phyloP scores from a whole-genome alignment of 78 protist genomes.

The Emiliania huxleyi region DNA sequence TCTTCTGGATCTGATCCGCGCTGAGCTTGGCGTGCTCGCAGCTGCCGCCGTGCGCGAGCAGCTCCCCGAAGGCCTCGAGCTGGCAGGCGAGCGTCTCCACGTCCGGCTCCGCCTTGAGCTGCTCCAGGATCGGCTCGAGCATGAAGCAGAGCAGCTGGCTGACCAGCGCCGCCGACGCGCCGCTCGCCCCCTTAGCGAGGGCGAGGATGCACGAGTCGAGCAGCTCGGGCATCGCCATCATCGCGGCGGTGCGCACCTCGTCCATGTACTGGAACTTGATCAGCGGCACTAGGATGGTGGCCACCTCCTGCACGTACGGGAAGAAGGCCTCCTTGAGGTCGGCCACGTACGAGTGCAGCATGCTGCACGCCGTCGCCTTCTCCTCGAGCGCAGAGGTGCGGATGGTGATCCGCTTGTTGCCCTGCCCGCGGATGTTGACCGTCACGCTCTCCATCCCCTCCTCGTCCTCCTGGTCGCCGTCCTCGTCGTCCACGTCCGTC shows the following conservation, averaged over 20 bases:
- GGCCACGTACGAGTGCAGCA: slow-evolving; percentile 59
- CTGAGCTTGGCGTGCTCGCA: neutral
- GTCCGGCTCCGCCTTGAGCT: slow-evolving; percentile 23
- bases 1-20: neutral
- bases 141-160: neutral
- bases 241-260: slow-evolving; percentile 28
- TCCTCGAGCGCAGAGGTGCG: slow-evolving; percentile 10
- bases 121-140: neutral
- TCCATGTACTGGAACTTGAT: slow-evolving; percentile 20
- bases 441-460: slow-evolving; percentile 21
- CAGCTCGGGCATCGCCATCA: slow-evolving; percentile 38
- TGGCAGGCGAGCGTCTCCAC: neutral
- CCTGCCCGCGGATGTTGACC: neutral
- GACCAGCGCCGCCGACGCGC: neutral
- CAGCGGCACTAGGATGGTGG: slow-evolving; percentile 14
- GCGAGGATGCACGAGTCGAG: neutral
- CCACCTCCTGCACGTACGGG: slow-evolving; percentile 19
- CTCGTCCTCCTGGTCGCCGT: neutral
- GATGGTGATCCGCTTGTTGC: slow-evolving; percentile 25
- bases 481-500: neutral
- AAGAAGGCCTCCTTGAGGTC: slow-evolving; percentile 54
- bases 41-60: neutral
- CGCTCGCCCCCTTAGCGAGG: neutral
- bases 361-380: slow-evolving; percentile 63
- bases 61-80: neutral